A percentile compares a stretch with the other conserved stretches of the same genome.
These are phyloP conservation scores for Auriscalpium vulgare DNA, from an alignment of 768 basidiomycete species.

Conservation along the genomic window DNA sequence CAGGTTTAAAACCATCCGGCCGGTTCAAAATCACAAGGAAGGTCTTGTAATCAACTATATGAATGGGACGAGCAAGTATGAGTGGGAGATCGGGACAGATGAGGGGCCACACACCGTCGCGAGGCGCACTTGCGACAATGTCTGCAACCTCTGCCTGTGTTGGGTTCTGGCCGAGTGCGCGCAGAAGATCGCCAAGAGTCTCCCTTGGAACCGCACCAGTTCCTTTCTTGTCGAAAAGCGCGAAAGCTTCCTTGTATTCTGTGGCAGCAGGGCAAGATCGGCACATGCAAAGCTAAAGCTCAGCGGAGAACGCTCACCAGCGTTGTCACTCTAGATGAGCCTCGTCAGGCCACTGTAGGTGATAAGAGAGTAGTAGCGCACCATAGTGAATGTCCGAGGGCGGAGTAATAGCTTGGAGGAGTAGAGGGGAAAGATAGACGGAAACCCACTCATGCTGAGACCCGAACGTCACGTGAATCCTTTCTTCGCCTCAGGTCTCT, in stretches of 20 bases:
- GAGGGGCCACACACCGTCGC: constrained; percentile 51
- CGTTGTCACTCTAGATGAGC: background rate
- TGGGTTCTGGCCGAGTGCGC: constrained; percentile 97
- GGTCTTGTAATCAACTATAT: constrained; percentile 81
- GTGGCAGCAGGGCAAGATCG: background rate
- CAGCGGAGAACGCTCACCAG: background rate
- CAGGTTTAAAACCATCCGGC: constrained; percentile 95
- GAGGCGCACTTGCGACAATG: constrained; percentile 62
- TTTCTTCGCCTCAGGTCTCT: background rate
- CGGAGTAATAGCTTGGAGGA: too few species aligned
- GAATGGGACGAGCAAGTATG: too few species aligned
- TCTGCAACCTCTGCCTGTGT: constrained; percentile 95
- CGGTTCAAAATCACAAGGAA: constrained; percentile 90
- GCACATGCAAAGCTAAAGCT: background rate
- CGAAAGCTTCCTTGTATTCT: constrained; percentile 97
- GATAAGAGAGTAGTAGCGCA: too few species aligned
- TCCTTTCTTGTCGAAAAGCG: constrained; percentile 96
- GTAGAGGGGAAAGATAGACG: too few species aligned
- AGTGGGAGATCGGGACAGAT: background rate
- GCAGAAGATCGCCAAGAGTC: constrained; percentile 83
- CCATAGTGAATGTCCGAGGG: too few species aligned
- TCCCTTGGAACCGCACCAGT: constrained; percentile 85
- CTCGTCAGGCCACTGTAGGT: too few species aligned
- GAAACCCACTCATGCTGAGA: too few species aligned
- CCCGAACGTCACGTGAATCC: background rate